Base-by-base conservation (phyloP, 495 filamentous ascomycete genomes). In the Margaritispora aquatica region DNA sequence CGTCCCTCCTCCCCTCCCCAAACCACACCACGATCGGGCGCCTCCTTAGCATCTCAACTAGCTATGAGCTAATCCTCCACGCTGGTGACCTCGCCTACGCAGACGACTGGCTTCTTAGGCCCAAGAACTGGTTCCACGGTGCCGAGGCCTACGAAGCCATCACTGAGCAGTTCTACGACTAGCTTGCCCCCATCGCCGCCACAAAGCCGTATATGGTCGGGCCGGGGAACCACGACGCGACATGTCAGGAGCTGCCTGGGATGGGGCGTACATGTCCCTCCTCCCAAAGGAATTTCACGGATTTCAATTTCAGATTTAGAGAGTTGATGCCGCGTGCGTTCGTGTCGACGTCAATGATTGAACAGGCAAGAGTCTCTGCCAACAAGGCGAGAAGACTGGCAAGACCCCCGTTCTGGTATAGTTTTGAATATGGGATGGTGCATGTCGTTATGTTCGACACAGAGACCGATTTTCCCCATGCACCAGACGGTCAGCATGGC, bases 21-120 rank as follows among this genome's bases (percentile, higher is more conserved):
- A 83, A 85, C 70, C 81, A 85, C 67, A 81, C 78, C 20, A 86
- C 83, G 41, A 85, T 85, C 61, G 75, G 71, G 21, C 77, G 76
- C 21, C 74, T 86, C 0, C 81, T 80, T 0, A 61, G 68, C 5
- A 84, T 76, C 2, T 71, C 82, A 38, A 66, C 85, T 49, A 74
- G 80, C 65, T 85, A 84, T 66, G 83, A 85, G 59, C 69, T 86
- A 20, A 67, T 85, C 48, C 71, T 85, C 34, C 83, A 86, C 64
- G 81, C 82, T 1, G 76, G 76, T 7, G 76, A 79, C 58, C 66
- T 79, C 24, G 76, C 65, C 0, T 79, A 79, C 44, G 76, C 76
- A 17, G 76, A 79, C 51, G 76, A 79, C 55, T 79, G 76, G 76
- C 66, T 71, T 48, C 57, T 71, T 13, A 72, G 60, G 48, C 62